Base-by-base conservation (phyloP, 495 filamentous ascomycete species). In the Lasiosphaeriaceae sp. region DNA sequence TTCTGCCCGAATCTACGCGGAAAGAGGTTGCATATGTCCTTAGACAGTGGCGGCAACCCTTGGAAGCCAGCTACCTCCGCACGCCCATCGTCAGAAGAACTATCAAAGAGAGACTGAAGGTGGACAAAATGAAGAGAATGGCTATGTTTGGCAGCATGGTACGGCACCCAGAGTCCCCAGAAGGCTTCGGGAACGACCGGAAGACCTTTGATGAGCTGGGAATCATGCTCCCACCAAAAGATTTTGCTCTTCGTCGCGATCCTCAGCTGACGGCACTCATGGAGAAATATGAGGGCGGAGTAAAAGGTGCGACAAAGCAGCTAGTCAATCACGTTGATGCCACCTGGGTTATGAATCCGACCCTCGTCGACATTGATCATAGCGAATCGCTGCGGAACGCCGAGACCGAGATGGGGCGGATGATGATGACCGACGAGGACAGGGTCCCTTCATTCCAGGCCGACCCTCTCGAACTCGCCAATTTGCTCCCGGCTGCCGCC, bases 331-430 rank as follows among this genome's bases (percentile, higher is more conserved):
- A 74, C 52, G 47, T 73, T 9, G 61, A 66, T 37, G 52, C 50
- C 12, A 49, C 66, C 39, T 74, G 71, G 71, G 64, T 58, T 17
- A 57, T 65, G 3, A 73, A 74, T 52, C 49, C 54, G 51, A 73
- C 70, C 14, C 53, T 74, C 17, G 44, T 72, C 43, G 69, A 74
- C 53, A 47, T 54, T 17, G 64, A 66, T 22, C 64, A 56, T 24
- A 41, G 49, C 47, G n/a, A 43, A 46, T 54, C 39, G 37, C 48
- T 52, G 4, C 20, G 9, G 20, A 41, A 41, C 31, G 14, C 5
- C 5, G 35, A n/a, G 22, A 21, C 23, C 20, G 54, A 50, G 19
- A n/a, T 31, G 3, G 7, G 34, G 11, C 11, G 31, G 4, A 17
- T 1, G 12, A 50, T 41, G 20, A 9, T 50, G 6, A 17, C 3